Base-by-base conservation (phyloP, 305 asterid species). In the Rubia tinctorum region DNA sequence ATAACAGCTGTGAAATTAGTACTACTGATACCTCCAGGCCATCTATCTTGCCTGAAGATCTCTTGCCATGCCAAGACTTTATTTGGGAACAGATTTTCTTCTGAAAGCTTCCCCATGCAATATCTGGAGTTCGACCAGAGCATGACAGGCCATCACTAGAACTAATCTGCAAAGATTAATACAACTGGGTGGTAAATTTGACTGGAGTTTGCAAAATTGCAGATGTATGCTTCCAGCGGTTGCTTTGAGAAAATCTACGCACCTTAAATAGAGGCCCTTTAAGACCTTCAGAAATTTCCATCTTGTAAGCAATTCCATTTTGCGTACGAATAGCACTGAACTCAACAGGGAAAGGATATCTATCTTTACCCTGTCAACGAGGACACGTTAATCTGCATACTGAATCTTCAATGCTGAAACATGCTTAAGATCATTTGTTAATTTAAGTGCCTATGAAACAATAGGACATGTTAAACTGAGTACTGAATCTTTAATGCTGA, bases 311-410 rank as follows among this genome's bases (percentile, higher is more conserved):
- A 71, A 86, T 78, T 65, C 85, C 95, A 87, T 90, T 87, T 77
- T 87, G 94, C 76, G 85, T 83, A 75, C 96, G 84, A 67, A 86
- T 65, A 63, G 92, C 94, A 75, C 76, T 89, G 84, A 88, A 92
- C 74, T 97, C 99, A 83, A 90, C 80, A 37, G 98, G 99, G 83
- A 90, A 92, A 59, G 99, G 98, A 86, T 90, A 87, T 58, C 99
- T 88, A 74, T 92, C 94, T 84, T 90, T 95, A 22, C 97, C 99
- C 99, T 95, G 86, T 64, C 79, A 82, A 76, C 68, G 37, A 64
- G 71, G 71, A 77, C 34, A 66, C 60, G 20, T 53, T 51, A 80
- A 76, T 58, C 56, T 39, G 77, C 47, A 49, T 20, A n/a, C 18
- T 43, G 23, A 7, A 66, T 66, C 53, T 10, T 66, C 69, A 66